These are phyloP conservation scores for Dactylonectria estremocensis DNA, from an alignment of 2,329 filamentous ascomycete species.

Conservation along the genomic window DNA sequence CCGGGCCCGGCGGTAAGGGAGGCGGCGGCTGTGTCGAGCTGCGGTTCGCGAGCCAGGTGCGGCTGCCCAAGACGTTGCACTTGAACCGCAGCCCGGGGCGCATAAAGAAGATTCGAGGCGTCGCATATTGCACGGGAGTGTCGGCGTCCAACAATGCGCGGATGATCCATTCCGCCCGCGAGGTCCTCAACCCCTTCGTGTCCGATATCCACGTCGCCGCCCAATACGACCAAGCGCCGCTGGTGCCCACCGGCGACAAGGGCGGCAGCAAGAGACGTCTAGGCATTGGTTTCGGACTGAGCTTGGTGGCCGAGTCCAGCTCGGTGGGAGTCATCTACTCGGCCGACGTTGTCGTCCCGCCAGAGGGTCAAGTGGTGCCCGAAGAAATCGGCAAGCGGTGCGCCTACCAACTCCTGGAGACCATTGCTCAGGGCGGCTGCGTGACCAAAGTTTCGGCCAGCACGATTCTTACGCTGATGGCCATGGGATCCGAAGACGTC, in stretches of 20 bases:
- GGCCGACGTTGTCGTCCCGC: slow-evolving; percentile 83
- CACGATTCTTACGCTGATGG: slow-evolving; percentile 90
- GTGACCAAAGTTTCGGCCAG: slow-evolving; percentile 79
- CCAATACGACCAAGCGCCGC: slow-evolving; percentile 78
- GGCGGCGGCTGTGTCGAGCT: slow-evolving; percentile 95
- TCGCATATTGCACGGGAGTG: slow-evolving; percentile 94
- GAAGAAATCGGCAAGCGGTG: slow-evolving; percentile 93
- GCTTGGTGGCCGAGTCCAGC: slow-evolving; percentile 92
- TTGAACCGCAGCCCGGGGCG: slow-evolving; percentile 84
- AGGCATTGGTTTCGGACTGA: slow-evolving; percentile 93
- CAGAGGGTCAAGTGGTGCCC: slow-evolving; percentile 84
- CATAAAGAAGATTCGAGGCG: slow-evolving; percentile 90
- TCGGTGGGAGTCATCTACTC: slow-evolving; percentile 86
- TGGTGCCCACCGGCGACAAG: slow-evolving; percentile 69
- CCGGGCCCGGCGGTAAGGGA: slow-evolving; percentile 80
- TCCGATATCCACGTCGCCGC: slow-evolving; percentile 93
- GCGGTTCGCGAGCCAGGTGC: slow-evolving; percentile 92
- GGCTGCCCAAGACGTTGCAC: slow-evolving; percentile 94
- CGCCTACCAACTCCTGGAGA: slow-evolving; percentile 90
- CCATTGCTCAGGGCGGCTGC: slow-evolving; percentile 86
- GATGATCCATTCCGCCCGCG: slow-evolving; percentile 93
- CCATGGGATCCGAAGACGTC: slow-evolving; percentile 97
- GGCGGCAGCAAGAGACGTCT: slow-evolving; percentile 73
- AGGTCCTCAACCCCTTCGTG: slow-evolving; percentile 87
- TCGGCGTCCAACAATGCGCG: slow-evolving; percentile 93